Conservation (phyloP, 441 rosid species). For the Biscutella auriculata region DNA sequence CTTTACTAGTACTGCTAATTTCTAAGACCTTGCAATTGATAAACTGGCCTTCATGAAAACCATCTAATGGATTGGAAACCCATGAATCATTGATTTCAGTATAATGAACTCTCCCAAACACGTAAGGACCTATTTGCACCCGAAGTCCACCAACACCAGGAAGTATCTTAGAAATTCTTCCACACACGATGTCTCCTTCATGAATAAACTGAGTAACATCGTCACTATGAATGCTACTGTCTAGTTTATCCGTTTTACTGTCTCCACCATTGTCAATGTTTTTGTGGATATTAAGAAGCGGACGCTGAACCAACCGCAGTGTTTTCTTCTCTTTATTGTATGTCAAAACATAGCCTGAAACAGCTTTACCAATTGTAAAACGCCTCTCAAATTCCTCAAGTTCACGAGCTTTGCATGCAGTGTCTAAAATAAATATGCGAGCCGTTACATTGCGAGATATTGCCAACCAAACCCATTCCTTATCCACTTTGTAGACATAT, state of each 20-base stretch:
- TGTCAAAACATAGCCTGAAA: slow-evolving; percentile 57
- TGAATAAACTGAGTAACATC: slow-evolving; percentile 39
- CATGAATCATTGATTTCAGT: slow-evolving; percentile 71
- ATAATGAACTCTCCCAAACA: slow-evolving; percentile 78
- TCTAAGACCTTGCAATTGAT: slow-evolving; percentile 91
- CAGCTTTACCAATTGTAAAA: slow-evolving; percentile 55
- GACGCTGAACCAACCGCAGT: slow-evolving; percentile 59
- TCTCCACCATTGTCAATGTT: slow-evolving; percentile 20
- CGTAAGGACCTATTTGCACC: slow-evolving; percentile 77
- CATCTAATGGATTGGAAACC: slow-evolving; percentile 66
- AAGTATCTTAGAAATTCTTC: slow-evolving; percentile 65
- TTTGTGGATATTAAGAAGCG: slow-evolving; percentile 25
- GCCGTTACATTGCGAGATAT: slow-evolving; percentile 69
- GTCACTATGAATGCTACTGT: slow-evolving; percentile 22
- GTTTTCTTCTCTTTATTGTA: slow-evolving; percentile 58
- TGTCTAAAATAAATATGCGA: slow-evolving; percentile 63
- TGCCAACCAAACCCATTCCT: slow-evolving; percentile 81
- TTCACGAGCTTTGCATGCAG: slow-evolving; percentile 60
- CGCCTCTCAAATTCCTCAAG: slow-evolving; percentile 58
- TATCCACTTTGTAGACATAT: slow-evolving; percentile 79
- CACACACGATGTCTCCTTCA: slow-evolving; percentile 78
- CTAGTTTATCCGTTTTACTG: slow-evolving; percentile 16
- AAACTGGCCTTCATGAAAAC: slow-evolving; percentile 67
- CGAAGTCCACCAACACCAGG: slow-evolving; percentile 79
- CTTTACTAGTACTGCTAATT: slow-evolving; percentile 48